A percentile compares a stretch with the other conserved stretches of the same genome.
phyloP scores from a whole-genome alignment of 805 yeast genomes.

The Kurtzmaniella fragi region DNA sequence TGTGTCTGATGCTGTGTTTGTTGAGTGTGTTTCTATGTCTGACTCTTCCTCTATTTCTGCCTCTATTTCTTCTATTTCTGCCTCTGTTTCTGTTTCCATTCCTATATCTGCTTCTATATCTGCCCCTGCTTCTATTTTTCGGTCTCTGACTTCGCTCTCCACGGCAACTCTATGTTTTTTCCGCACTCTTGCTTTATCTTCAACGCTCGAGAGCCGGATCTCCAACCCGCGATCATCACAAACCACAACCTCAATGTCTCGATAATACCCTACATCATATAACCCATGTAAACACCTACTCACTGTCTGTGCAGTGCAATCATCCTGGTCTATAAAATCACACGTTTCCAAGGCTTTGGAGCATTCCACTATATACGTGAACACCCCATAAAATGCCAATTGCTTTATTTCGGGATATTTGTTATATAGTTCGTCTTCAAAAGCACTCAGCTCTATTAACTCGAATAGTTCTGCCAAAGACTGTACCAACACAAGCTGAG shows the following conservation, averaged over 20 bases:
- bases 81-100: no score
- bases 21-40: no score
- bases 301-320: slow-evolving; percentile 6
- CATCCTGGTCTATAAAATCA: slow-evolving; percentile 3
- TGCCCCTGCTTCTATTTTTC: no score
- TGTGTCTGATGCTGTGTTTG: not conserved
- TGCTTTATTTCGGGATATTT: no score
- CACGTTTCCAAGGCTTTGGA: not conserved
- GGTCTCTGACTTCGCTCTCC: slow-evolving; percentile 2
- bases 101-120: no score
- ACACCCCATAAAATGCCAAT: slow-evolving; percentile 7
- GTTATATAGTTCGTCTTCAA: no score
- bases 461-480: slow-evolving; percentile 6
- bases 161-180: no score
- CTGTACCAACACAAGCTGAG: slow-evolving; percentile 3
- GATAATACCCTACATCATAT: slow-evolving; percentile 5
- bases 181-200: no score
- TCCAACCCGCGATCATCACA: not conserved
- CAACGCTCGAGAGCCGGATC: no score
- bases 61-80: no score
- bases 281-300: slow-evolving; percentile 6
- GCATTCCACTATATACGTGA: not conserved
- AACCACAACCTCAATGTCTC: slow-evolving; percentile 2
- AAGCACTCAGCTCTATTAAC: not conserved
- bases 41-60: no score